phyloP scores from a whole-genome alignment of 345 rosid species.

The Citrus reticulata region DNA sequence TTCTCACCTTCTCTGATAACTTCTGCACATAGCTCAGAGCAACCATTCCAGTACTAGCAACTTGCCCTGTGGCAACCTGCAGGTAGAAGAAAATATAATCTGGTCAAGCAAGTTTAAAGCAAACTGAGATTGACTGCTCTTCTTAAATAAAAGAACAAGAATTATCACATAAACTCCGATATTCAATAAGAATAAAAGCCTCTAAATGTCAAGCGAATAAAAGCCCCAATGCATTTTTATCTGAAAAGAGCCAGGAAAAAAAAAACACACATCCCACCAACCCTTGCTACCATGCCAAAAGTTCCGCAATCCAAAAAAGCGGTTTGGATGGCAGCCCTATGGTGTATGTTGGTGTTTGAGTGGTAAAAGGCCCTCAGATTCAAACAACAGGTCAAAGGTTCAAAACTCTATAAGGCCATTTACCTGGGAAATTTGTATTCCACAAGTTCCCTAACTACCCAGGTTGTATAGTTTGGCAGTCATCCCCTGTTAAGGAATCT shows the following conservation, averaged over 20 bases:
- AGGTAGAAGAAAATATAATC: conserved; percentile 6
- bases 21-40: conserved; percentile 94
- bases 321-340: background rate
- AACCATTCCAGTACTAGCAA: conserved; percentile 90
- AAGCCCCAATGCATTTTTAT: background rate
- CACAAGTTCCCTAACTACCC: background rate
- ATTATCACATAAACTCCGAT: background rate
- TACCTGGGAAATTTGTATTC: background rate
- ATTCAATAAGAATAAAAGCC: too few relatives aligned
- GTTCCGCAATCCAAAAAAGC: background rate
- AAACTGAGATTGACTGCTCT: background rate
- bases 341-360: background rate
- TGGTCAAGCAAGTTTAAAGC: background rate
- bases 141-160: background rate
- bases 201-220: background rate
- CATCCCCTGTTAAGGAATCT: too few relatives aligned
- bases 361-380: background rate
- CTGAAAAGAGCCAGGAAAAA: background rate
- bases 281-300: background rate
- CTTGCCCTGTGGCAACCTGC: conserved; percentile 94
- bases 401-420: background rate
- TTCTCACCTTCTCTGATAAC: conserved; percentile 83
- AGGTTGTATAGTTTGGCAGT: background rate
- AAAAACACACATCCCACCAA: background rate
- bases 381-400: background rate